phyloP scores from a whole-genome alignment of 129 eudicot genomes.

The Flaveria sonorensis region DNA sequence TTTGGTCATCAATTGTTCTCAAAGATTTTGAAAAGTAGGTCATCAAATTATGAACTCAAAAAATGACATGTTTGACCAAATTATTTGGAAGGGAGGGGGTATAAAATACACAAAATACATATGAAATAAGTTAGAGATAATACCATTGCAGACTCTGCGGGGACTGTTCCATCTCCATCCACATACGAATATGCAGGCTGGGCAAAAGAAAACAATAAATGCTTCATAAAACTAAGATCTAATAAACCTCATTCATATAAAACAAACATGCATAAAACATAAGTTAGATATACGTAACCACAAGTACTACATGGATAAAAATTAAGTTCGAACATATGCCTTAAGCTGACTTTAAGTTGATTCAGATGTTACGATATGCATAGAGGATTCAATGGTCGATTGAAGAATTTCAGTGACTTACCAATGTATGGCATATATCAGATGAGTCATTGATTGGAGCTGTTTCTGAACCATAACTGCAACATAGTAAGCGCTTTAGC shows the following conservation, averaged over 20 bases:
- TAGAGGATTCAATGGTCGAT: background rate
- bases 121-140: background rate
- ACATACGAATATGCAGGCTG: constrained; percentile 42
- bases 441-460: constrained; percentile 69
- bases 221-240: background rate
- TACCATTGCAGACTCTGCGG: constrained; percentile 59
- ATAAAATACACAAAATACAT: background rate
- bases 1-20: background rate
- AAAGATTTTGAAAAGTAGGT: background rate
- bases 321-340: background rate
- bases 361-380: background rate
- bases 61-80: constrained; percentile 23
- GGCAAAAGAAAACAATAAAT: constrained; percentile 16
- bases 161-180: constrained; percentile 98
- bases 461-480: constrained; percentile 85
- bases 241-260: no score
- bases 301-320: background rate
- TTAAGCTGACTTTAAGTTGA: no score
- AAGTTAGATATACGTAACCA: background rate
- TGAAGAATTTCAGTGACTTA: constrained; percentile 33
- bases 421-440: constrained; percentile 78
- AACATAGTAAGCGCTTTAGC: constrained; percentile 15
- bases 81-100: background rate
- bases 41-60: background rate
- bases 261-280: no score